Evolutionary conservation across 768 basidiomycete species (phyloP).

Genomic region (Lentinula sp.): DNA sequence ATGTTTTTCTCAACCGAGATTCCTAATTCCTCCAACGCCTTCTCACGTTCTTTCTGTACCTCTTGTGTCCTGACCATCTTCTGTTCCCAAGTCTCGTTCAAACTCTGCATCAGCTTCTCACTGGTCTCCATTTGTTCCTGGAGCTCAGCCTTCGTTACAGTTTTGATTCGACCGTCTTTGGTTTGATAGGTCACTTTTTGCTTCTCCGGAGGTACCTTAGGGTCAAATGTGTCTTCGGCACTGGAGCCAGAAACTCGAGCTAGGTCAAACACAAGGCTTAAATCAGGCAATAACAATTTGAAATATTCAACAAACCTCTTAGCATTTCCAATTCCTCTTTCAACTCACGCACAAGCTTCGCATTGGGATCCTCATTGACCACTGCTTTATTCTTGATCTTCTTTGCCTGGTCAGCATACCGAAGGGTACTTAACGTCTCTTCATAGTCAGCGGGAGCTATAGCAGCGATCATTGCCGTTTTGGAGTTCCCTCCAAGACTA

Average conservation of each 20-base stretch:
- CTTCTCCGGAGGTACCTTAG: constrained; percentile 84
- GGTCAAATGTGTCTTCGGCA: constrained; percentile 78
- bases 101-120: constrained; percentile 90
- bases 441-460: constrained; percentile 99
- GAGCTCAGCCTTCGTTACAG: constrained; percentile 93
- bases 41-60: constrained; percentile 95
- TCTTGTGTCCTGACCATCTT: constrained; percentile 88
- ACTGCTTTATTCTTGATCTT: constrained; percentile 99
- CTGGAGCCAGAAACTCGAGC: constrained; percentile 67
- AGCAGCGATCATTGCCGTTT: constrained; percentile 99
- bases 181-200: constrained; percentile 94
- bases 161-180: constrained; percentile 90
- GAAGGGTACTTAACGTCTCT: constrained; percentile 92
- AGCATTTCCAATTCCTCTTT: constrained; percentile 97
- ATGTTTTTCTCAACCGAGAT: constrained; percentile 96
- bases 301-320: constrained; percentile 46
- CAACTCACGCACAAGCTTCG: constrained; percentile 96
- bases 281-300: not conserved
- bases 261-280: constrained; percentile 16
- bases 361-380: constrained; percentile 99
- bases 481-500: constrained; percentile 93
- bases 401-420: constrained; percentile 98
- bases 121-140: constrained; percentile 95
- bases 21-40: constrained; percentile 94
- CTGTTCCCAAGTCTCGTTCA: constrained; percentile 97